Base-by-base conservation (phyloP, 2,329 filamentous ascomycete genomes). In the Cercospora zeae-maydis region DNA sequence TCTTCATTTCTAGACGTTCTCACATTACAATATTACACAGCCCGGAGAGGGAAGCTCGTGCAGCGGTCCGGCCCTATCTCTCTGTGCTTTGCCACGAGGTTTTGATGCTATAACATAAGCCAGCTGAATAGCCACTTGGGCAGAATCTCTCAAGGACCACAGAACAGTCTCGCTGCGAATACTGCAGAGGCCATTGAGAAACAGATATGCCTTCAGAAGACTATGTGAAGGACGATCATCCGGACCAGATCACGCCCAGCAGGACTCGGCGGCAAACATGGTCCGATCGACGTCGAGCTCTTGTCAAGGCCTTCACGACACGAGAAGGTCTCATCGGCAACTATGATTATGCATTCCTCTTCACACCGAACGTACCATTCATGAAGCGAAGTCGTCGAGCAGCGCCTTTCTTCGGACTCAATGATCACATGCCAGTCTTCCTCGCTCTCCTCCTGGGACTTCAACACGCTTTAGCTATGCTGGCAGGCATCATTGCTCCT, bases 271-370 rank as follows among this genome's bases (percentile, higher is more conserved):
- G 78, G 70, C 75, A 75, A 51, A 76, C 75, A 19, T 76, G 79
- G 64, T 73, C 74, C 39, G 77, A 80, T 21, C 78, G 77, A 58
- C 66, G 74, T 34, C 72, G 77, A 59, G 74, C 76, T n/a, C 62
- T 79, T 53, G 70, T 72, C 1, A 80, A 77, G 63, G 78, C 80
- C 3, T 80, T 82, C 64, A 83, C 81, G 0, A 83, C 81, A 11
- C 83, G 78, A 74, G 79, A 80, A 19, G 93, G 93, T 11, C 82
- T 96, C 27, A 77, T 97, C 61, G 93, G 93, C 66, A 83, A 87
- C 70, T 97, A 97, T 77, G 90, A 97, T 82, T 97, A 97, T 83
- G 90, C 76, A 36, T 95, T 92, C 72, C 86, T 97, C 42, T 96
- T 97, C 81, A 86, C 80, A 21, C 90, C 84, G 1, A 92, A 90